These are phyloP conservation scores for Scytalidium lignicola DNA, from an alignment of 2,329 filamentous ascomycete species.

Conservation along the genomic window DNA sequence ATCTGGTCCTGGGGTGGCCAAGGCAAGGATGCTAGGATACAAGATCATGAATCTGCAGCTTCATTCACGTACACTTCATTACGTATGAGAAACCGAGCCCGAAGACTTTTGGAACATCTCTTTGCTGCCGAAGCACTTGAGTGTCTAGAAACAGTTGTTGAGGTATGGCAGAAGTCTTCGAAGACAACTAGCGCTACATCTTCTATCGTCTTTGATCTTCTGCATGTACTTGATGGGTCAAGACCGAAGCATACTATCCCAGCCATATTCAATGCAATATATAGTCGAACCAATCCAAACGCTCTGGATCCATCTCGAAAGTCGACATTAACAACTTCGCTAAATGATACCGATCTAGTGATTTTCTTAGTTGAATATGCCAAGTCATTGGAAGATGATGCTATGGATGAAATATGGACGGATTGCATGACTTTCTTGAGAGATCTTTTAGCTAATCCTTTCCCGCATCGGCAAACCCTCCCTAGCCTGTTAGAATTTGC, in stretches of 20 bases:
- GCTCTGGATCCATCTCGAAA: slow-evolving; percentile 75
- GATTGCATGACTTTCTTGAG: slow-evolving; percentile 89
- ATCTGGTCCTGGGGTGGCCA: slow-evolving; percentile 93
- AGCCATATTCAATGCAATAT: slow-evolving; percentile 92
- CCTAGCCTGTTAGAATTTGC: slow-evolving; percentile 84
- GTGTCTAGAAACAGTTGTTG: slow-evolving; percentile 85
- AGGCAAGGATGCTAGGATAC: slow-evolving; percentile 49
- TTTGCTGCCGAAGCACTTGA: slow-evolving; percentile 90
- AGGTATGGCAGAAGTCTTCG: slow-evolving; percentile 65
- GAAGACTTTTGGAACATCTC: slow-evolving; percentile 84
- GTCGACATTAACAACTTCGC: slow-evolving; percentile 80
- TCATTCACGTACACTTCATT: slow-evolving; percentile 90
- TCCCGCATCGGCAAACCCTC: slow-evolving; percentile 88
- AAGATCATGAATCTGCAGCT: slow-evolving; percentile 65
- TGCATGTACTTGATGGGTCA: slow-evolving; percentile 87
- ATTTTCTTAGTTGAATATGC: slow-evolving; percentile 89
- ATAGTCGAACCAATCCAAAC: slow-evolving; percentile 82
- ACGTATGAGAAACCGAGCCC: slow-evolving; percentile 82
- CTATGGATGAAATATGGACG: slow-evolving; percentile 96
- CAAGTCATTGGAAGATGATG: slow-evolving; percentile 86
- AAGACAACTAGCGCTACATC: slow-evolving; percentile 42
- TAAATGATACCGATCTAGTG: slow-evolving; percentile 79
- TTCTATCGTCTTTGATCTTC: slow-evolving; percentile 71
- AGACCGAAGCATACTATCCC: slow-evolving; percentile 88
- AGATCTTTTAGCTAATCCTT: slow-evolving; percentile 87